Evolutionary conservation across 169 alveolate genomes (phyloP).

Genomic region (Besnoitia besnoiti): DNA sequence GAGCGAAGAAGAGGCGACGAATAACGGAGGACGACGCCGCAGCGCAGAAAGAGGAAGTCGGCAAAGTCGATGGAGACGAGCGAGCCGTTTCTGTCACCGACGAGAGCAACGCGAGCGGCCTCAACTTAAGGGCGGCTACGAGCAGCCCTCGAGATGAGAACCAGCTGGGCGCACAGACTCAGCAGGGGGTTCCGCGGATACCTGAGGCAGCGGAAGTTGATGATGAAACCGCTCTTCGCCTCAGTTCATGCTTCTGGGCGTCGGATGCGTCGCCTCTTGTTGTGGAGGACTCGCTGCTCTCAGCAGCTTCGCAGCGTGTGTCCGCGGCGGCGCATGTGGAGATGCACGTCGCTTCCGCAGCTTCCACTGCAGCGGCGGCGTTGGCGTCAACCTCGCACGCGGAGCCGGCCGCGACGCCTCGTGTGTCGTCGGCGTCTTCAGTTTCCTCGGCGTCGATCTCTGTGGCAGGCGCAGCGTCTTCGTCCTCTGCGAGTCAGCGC

Average conservation of each 20-base stretch:
- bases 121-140: no score
- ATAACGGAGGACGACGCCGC: neutral
- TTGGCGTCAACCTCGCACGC: no score
- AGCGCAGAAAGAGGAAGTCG: neutral
- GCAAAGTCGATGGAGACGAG: neutral
- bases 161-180: neutral
- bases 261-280: neutral
- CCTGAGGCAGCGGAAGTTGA: neutral
- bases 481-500: neutral
- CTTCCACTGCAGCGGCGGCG: no score
- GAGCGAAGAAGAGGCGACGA: neutral
- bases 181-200: neutral
- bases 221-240: neutral
- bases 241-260: neutral
- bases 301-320: neutral
- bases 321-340: no score
- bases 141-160: no score
- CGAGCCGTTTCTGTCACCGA: neutral
- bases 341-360: no score
- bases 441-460: neutral
- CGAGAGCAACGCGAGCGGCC: no score
- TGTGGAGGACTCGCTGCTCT: neutral
- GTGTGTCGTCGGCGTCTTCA: neutral
- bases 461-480: neutral
- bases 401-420: neutral